Evolutionary conservation across 2,329 filamentous ascomycete species (phyloP).

Genomic region (Colletotrichum camelliae): DNA sequence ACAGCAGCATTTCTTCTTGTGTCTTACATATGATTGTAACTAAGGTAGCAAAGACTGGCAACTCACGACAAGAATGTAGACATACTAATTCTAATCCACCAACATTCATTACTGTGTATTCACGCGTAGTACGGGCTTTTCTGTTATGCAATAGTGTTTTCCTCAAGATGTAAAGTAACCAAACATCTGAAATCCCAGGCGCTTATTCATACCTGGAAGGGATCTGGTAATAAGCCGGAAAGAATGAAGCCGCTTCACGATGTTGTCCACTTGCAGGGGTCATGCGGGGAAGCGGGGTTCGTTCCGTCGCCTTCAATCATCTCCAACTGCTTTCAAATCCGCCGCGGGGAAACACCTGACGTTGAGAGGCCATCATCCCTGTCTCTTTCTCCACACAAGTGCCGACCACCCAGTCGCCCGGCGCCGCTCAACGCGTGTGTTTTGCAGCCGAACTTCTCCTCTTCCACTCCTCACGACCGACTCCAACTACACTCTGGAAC

Average conservation of each 20-base stretch:
- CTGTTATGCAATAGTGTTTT: neutral
- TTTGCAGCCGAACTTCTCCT: slow-evolving; percentile 9
- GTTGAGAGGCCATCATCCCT: neutral
- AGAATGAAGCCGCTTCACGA: neutral
- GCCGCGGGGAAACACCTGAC: neutral
- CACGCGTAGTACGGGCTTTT: neutral
- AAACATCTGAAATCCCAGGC: neutral
- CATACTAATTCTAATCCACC: neutral
- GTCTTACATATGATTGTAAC: neutral
- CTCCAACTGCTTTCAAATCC: slow-evolving; percentile 1
- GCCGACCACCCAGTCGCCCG: slow-evolving; percentile 1
- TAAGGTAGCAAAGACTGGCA: neutral
- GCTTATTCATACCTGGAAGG: neutral
- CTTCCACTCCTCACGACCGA: slow-evolving; percentile 1
- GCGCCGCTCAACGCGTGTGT: neutral
- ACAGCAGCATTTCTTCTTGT: accelerated
- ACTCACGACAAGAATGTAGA: neutral
- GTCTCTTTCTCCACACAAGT: slow-evolving; percentile 4
- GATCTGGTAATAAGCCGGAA: neutral
- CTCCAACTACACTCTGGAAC: neutral
- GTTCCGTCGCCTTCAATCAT: neutral
- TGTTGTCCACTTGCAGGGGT: neutral
- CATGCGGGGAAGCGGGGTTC: slow-evolving; percentile 3
- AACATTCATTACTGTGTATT: neutral
- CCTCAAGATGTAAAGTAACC: neutral